These are phyloP conservation scores for Psilocybe azurescens DNA, from an alignment of 768 basidiomycete species.

Conservation along the genomic window DNA sequence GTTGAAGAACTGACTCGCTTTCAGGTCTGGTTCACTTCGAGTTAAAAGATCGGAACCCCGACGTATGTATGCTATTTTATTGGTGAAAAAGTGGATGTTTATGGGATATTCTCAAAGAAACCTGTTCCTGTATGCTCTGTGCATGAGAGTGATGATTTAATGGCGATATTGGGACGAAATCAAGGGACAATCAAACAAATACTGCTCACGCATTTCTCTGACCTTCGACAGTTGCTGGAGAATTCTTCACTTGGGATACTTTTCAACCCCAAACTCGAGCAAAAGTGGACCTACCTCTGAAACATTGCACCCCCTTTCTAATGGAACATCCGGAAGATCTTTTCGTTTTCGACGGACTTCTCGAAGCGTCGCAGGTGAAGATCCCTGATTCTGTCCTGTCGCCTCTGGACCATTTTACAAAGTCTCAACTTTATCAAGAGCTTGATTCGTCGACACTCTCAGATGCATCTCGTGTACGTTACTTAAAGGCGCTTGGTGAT, in stretches of 20 bases:
- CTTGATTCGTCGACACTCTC: neutral
- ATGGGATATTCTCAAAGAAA: neutral
- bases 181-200: neutral
- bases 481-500: constrained; percentile 7
- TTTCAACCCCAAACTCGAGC: neutral
- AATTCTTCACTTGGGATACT: neutral
- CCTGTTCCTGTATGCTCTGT: neutral
- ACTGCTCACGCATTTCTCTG: constrained; percentile 1
- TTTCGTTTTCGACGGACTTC: constrained; percentile 5
- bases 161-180: neutral
- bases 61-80: neutral
- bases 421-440: neutral
- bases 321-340: constrained; percentile 11
- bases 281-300: neutral
- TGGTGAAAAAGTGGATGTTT: too few relatives aligned
- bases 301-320: neutral
- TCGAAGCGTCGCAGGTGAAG: neutral
- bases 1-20: too few relatives aligned
- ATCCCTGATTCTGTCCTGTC: neutral
- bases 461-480: neutral
- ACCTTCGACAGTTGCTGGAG: neutral
- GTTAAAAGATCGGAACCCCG: constrained; percentile 3
- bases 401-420: neutral
- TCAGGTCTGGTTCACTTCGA: constrained; percentile 13
- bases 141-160: neutral